A percentile compares a stretch with the other conserved stretches of the same genome.
Conservation (phyloP, 2,329 filamentous ascomycete species). For the Claviceps sp. region DNA sequence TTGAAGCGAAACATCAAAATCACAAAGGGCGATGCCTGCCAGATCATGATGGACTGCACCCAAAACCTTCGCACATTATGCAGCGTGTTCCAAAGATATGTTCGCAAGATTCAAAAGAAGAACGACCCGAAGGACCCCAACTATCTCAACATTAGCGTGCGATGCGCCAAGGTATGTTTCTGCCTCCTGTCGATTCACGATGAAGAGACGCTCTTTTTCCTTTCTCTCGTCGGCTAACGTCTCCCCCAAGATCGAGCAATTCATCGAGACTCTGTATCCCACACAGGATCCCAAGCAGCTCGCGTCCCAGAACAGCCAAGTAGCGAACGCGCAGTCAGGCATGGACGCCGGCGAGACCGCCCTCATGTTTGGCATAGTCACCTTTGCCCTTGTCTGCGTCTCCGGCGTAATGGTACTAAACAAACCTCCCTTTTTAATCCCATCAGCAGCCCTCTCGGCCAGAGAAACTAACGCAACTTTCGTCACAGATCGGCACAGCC, state of each 20-base stretch:
- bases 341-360: slow-evolving; percentile 46
- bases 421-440: background rate
- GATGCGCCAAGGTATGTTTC: slow-evolving; percentile 60
- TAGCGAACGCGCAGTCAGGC: slow-evolving; percentile 25
- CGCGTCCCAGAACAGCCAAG: slow-evolving; percentile 25
- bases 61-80: slow-evolving; percentile 77
- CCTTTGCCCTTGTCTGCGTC: slow-evolving; percentile 57
- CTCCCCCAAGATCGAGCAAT: slow-evolving; percentile 64
- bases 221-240: background rate
- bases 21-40: slow-evolving; percentile 84
- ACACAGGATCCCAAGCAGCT: slow-evolving; percentile 58
- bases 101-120: slow-evolving; percentile 76
- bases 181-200: background rate
- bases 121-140: slow-evolving; percentile 89
- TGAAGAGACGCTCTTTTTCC: no score
- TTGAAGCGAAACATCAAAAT: slow-evolving; percentile 90
- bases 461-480: background rate
- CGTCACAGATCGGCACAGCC: slow-evolving; percentile 55
- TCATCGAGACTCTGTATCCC: slow-evolving; percentile 89
- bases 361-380: slow-evolving; percentile 52
- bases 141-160: slow-evolving; percentile 80
- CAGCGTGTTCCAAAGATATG: slow-evolving; percentile 67
- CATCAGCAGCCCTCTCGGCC: background rate
- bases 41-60: slow-evolving; percentile 82
- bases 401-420: slow-evolving; percentile 62